A percentile compares a stretch with the other conserved stretches of the same genome.
Conservation (phyloP, 1,284 basidiomycete species). For the Wolfiporia cocos region DNA sequence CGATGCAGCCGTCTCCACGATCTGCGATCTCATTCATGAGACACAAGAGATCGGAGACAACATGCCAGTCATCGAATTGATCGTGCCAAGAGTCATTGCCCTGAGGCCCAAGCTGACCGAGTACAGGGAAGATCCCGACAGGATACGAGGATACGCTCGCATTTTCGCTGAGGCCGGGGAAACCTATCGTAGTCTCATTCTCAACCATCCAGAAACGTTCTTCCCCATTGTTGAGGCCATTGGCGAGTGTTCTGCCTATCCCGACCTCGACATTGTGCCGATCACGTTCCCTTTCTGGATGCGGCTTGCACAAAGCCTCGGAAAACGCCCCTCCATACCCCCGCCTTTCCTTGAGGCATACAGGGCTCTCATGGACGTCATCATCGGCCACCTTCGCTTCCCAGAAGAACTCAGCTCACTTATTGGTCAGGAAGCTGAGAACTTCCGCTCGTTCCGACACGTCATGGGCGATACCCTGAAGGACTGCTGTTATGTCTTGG, state of each 20-base stretch:
- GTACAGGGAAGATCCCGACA: slow-evolving; percentile 76
- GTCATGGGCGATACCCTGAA: slow-evolving; percentile 99
- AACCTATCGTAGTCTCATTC: slow-evolving; percentile 86
- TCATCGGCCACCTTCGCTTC: slow-evolving; percentile 92
- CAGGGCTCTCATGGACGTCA: slow-evolving; percentile 77
- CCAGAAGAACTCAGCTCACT: slow-evolving; percentile 66
- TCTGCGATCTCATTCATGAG: slow-evolving; percentile 96
- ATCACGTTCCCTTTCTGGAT: slow-evolving; percentile 99
- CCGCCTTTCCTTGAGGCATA: slow-evolving; percentile 79
- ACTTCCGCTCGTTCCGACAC: slow-evolving; percentile 94
- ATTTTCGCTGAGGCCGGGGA: slow-evolving; percentile 96
- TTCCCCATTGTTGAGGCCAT: slow-evolving; percentile 94
- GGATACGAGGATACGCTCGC: slow-evolving; percentile 85
- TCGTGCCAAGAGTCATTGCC: slow-evolving; percentile 79
- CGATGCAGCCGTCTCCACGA: slow-evolving; percentile 86
- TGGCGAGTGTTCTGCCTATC: slow-evolving; percentile 89
- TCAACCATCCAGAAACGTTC: slow-evolving; percentile 87
- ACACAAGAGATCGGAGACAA: slow-evolving; percentile 98
- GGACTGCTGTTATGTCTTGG: slow-evolving; percentile 95
- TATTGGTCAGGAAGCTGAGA: slow-evolving; percentile 84
- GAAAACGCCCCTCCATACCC: slow-evolving; percentile 64
- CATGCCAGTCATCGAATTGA: slow-evolving; percentile 81
- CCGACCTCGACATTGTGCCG: slow-evolving; percentile 93
- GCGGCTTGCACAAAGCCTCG: slow-evolving; percentile 79
- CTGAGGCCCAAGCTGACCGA: slow-evolving; percentile 60